These are phyloP conservation scores for Senecio squalidus DNA, from an alignment of 140 eudicot species.

Conservation along the genomic window DNA sequence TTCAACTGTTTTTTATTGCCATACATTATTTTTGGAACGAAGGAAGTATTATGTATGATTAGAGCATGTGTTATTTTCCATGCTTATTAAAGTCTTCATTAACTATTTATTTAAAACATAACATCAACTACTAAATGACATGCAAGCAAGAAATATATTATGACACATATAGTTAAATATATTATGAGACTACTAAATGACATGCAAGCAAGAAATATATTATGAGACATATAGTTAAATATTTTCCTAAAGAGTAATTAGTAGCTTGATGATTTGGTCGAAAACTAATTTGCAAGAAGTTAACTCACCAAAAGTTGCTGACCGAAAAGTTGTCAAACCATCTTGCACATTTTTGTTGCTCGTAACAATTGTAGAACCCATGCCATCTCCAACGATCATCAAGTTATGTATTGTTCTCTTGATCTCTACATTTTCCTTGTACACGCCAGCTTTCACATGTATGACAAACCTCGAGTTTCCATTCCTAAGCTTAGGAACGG, in stretches of 20 bases:
- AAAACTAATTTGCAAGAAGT: conserved; percentile 7
- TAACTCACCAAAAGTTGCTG: conserved; percentile 73
- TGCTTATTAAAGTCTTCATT: conserved; percentile 9
- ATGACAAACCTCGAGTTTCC: conserved; percentile 45
- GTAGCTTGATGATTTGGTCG: conserved; percentile 4
- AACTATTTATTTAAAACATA: conserved; percentile 14
- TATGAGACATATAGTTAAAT: conserved; percentile 22
- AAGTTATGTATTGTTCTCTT: conserved; percentile 40
- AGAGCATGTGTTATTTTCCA: too few species aligned
- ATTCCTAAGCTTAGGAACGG: conserved; percentile 29
- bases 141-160: conserved; percentile 13
- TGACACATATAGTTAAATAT: conserved; percentile 23
- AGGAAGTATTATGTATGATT: too few species aligned
- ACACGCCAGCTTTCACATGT: conserved; percentile 63
- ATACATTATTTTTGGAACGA: too few species aligned
- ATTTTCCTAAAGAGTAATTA: neutral
- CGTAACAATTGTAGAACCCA: conserved; percentile 50
- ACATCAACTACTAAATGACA: conserved; percentile 22
- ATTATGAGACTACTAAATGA: too few species aligned
- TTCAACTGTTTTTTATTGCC: too few species aligned
- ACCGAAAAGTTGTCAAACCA: conserved; percentile 61
- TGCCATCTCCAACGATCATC: conserved; percentile 68
- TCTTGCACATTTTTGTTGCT: conserved; percentile 38
- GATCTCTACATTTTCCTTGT: conserved; percentile 59
- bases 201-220: conserved; percentile 8